Conservation (phyloP, 371 early-diverging fungal species). For the Mortierella sp. region DNA sequence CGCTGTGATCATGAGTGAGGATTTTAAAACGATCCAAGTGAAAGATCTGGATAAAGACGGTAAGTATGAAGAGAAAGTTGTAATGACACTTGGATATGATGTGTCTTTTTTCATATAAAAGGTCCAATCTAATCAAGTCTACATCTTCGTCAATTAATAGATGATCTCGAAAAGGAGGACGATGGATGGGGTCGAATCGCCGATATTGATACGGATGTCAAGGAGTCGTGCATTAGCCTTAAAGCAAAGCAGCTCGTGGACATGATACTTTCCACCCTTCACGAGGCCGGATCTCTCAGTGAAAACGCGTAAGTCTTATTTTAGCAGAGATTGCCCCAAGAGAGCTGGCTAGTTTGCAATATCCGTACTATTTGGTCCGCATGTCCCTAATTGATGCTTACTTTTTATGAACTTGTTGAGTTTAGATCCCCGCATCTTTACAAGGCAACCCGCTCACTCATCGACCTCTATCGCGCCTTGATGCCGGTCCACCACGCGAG, state of each 20-base stretch:
- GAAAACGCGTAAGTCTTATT: conserved; percentile 39
- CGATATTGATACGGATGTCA: conserved; percentile 39
- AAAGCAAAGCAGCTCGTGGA: conserved; percentile 42
- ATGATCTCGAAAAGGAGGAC: conserved; percentile 31
- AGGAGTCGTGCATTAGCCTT: conserved; percentile 41
- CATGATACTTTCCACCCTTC: conserved; percentile 40
- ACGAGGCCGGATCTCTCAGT: conserved; percentile 29
- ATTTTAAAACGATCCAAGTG: conserved; percentile 44
- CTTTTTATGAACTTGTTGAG: not conserved
- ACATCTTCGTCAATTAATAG: not conserved
- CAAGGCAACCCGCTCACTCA: conserved; percentile 50
- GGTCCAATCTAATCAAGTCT: not conserved
- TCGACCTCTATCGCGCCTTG: conserved; percentile 49
- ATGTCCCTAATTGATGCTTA: not conserved
- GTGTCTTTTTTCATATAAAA: not conserved
- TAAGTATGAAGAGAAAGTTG: not conserved
- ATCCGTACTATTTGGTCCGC: not conserved
- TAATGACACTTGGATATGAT: not conserved
- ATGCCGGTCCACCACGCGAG: conserved; percentile 54
- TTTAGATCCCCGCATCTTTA: conserved; percentile 43
- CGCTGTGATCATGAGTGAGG: conserved; percentile 53
- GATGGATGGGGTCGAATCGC: conserved; percentile 29
- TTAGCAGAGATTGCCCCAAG: not conserved
- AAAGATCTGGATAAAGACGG: conserved; percentile 46
- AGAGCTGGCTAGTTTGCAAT: not conserved